Evolutionary conservation across 805 yeast species (phyloP).

Genomic region (Ogataea ganodermae): DNA sequence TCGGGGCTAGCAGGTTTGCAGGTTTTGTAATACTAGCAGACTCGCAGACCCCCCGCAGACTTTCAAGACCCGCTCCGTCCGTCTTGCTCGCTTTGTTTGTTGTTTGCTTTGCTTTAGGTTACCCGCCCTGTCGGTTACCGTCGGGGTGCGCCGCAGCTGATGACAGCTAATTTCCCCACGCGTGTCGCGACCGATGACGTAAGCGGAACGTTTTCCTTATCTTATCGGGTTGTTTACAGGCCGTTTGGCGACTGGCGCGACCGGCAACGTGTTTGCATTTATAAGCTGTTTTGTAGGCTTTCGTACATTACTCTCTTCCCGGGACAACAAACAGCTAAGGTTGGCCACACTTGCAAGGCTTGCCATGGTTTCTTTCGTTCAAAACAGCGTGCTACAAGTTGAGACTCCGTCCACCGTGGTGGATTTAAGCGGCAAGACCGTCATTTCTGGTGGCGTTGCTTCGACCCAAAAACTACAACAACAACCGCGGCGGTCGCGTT

Average conservation of each 20-base stretch:
- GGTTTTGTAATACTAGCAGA: too few species aligned
- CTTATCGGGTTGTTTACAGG: conserved; percentile 7
- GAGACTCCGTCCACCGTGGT: conserved; percentile 9
- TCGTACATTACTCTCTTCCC: neutral
- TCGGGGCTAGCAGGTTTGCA: too few species aligned
- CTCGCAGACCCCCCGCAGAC: too few species aligned
- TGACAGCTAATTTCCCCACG: neutral
- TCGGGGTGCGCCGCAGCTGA: neutral
- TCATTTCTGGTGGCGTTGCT: conserved; percentile 13
- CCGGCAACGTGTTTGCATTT: conserved; percentile 6
- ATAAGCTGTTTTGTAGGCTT: neutral
- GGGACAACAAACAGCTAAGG: neutral
- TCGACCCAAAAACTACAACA: neutral
- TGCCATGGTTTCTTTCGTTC: conserved; percentile 2
- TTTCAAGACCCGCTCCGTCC: too few species aligned
- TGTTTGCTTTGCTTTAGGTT: neutral
- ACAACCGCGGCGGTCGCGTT: conserved; percentile 14
- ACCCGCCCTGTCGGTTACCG: conserved; percentile 7
- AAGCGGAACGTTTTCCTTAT: conserved; percentile 1
- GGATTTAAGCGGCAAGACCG: conserved; percentile 3
- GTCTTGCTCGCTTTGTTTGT: neutral
- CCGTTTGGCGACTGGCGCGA: conserved; percentile 5
- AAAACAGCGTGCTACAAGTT: neutral
- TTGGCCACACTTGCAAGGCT: neutral
- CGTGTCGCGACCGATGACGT: conserved; percentile 4